Conservation (phyloP, 768 basidiomycete genomes). For the Mycena kentingensis region DNA sequence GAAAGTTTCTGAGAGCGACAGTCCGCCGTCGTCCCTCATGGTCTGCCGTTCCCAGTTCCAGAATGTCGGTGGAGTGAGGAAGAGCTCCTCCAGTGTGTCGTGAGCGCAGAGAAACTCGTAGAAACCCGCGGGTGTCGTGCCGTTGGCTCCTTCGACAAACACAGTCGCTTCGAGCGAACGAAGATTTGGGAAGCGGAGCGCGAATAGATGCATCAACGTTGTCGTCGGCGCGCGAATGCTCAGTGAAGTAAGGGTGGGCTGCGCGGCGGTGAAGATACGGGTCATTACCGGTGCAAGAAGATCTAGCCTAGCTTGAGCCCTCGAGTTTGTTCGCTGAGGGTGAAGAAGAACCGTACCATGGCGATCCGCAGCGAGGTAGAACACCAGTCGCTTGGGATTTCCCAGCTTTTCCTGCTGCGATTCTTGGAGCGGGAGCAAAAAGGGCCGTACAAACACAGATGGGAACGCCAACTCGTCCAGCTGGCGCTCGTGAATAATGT, state of each 20-base stretch:
- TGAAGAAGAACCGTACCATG: not conserved
- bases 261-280: conserved; percentile 8
- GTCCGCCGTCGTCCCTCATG: not conserved
- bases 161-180: conserved; percentile 5
- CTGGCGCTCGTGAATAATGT: conserved; percentile 11
- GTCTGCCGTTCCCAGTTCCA: not conserved
- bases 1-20: not conserved
- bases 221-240: not conserved
- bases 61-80: not conserved
- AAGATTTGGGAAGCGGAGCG: conserved; percentile 10
- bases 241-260: conserved; percentile 10
- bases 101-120: conserved; percentile 11
- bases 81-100: conserved; percentile 8
- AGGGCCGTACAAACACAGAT: conserved; percentile 1
- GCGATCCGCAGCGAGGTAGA: not conserved
- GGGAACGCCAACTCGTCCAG: conserved; percentile 14
- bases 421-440: not conserved
- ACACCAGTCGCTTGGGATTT: conserved; percentile 9
- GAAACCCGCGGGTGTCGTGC: not conserved
- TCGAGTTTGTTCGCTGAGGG: not conserved
- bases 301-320: not conserved
- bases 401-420: conserved; percentile 8
- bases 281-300: not conserved
- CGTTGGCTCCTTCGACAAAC: not conserved
- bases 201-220: conserved; percentile 1